Base-by-base conservation (phyloP, 129 eudicot species). In the Heracleum sosnowskyi region DNA sequence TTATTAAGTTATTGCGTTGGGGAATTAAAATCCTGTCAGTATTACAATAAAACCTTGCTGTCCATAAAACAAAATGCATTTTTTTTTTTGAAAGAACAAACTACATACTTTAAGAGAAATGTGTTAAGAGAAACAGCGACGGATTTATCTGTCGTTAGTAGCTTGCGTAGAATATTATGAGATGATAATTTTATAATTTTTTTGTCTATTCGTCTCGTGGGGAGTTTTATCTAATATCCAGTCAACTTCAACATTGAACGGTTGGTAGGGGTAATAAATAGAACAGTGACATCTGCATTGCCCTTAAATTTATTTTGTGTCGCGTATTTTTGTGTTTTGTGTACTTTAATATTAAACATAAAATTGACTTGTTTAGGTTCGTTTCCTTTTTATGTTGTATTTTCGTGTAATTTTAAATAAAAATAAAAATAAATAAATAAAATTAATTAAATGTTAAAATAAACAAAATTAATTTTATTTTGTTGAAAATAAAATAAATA, bases 191-290 rank as follows among this genome's bases (percentile, higher is more conserved):
- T 28, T 13, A 11, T 74, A 2, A 24, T 47, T 75, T 20, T 49
- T 51, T 42, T 12, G 36, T 66, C 36, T 35, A 18, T 24, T 29
- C 11, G 37, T 53, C 22, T 49, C 33, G 79, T 35, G 49, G 79
- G 12, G n/a, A 26, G 11, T 51, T 49, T 57, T 20, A 34, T 49
- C 78, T 44, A 75, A 57, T 53, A 35, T 57, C 16, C 5, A 31
- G 80, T 63, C 26, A 77, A n/a, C 41, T 42, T 69, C 44, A 76
- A 41, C 39, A 49, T 34, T 57, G 71, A 76, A 22, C 37, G 79
- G 72, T 76, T 46, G 69, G 79, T 76, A 63, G 71, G 79, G 49
- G 79, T 57, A 36, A 11, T 37, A 76, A 76, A 35, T 76, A 15
- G 70, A 24, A 76, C 10, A 24, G 36, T 57, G 70, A 57, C 79